Percentiles rank a stretch among this genome's conserved stretches.
These are phyloP conservation scores for Phialophora verrucosa DNA, from an alignment of 2,329 filamentous ascomycete genomes.

Conservation along the genomic window DNA sequence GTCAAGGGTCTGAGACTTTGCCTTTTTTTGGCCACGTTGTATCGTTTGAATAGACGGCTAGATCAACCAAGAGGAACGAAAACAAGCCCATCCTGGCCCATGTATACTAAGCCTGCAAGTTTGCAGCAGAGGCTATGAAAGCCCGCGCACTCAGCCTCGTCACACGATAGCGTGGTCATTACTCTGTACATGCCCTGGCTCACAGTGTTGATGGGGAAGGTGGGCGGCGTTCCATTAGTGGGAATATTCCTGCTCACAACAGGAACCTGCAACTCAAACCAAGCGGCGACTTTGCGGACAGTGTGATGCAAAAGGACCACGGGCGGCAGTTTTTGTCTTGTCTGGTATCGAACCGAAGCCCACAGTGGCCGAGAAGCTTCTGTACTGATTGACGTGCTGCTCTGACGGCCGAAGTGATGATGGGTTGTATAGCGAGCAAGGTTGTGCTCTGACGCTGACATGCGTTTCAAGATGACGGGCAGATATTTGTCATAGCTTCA, in stretches of 20 bases:
- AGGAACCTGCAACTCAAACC: not conserved
- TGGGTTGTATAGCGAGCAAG: not conserved
- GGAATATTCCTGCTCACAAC: not conserved
- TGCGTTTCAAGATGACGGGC: not conserved
- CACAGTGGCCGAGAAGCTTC: not conserved
- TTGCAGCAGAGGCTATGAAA: not conserved
- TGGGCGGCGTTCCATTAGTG: not conserved
- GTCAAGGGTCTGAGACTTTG: not conserved
- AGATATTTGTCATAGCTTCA: not conserved
- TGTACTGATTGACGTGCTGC: not conserved
- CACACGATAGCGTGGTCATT: not conserved
- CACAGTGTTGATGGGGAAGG: not conserved
- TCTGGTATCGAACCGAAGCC: not conserved
- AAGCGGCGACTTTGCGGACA: not conserved
- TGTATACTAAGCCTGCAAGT: not conserved
- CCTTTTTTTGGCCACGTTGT: not conserved
- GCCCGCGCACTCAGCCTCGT: not conserved
- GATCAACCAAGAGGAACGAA: not conserved
- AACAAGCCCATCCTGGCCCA: not conserved
- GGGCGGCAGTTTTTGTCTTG: not conserved
- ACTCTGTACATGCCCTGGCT: not conserved
- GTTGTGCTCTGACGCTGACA: not conserved
- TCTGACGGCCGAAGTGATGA: not conserved
- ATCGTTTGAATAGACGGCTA: not conserved
- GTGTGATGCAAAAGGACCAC: not conserved